Evolutionary conservation across 225 moss, liverwort and hornwort genomes (phyloP).

Genomic region (Physcomitrellopsis africana): DNA sequence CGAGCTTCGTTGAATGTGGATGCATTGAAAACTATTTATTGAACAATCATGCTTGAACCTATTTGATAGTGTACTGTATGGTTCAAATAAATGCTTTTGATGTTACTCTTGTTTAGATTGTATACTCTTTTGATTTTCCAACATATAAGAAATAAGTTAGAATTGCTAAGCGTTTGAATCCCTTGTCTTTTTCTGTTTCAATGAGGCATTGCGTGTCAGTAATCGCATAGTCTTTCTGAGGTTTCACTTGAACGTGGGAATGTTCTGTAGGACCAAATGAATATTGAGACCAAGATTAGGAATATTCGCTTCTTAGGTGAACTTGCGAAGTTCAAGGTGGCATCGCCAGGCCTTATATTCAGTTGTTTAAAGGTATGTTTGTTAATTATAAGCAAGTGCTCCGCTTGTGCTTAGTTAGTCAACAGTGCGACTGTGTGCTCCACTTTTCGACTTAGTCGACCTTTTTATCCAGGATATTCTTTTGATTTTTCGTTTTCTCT

Average conservation of each 20-base stretch:
- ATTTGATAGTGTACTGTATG: constrained; percentile 18
- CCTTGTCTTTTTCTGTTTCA: constrained; percentile 14
- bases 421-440: constrained; percentile 8
- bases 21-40: constrained; percentile 9
- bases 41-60: constrained; percentile 3
- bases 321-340: constrained; percentile 94
- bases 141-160: constrained; percentile 17
- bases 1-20: constrained; percentile 28
- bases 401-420: constrained; percentile 2
- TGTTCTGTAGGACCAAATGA: constrained; percentile 90
- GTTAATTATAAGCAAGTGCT: constrained; percentile 16
- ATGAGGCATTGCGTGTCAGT: constrained; percentile 11
- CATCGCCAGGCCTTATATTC: constrained; percentile 83
- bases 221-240: constrained; percentile 23
- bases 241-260: constrained; percentile 29
- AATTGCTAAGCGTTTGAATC: constrained; percentile 11
- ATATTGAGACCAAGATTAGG: constrained; percentile 98
- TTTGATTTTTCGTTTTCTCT: constrained; percentile 7
- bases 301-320: constrained; percentile 97
- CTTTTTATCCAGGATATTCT: constrained; percentile 11
- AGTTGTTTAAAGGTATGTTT: constrained; percentile 87
- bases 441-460: constrained; percentile 10
- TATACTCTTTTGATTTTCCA: neutral
- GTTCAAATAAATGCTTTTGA: constrained; percentile 25
- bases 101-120: constrained; percentile 16